phyloP scores from a whole-genome alignment of 495 filamentous ascomycete genomes.

The Neurospora intermedia region DNA sequence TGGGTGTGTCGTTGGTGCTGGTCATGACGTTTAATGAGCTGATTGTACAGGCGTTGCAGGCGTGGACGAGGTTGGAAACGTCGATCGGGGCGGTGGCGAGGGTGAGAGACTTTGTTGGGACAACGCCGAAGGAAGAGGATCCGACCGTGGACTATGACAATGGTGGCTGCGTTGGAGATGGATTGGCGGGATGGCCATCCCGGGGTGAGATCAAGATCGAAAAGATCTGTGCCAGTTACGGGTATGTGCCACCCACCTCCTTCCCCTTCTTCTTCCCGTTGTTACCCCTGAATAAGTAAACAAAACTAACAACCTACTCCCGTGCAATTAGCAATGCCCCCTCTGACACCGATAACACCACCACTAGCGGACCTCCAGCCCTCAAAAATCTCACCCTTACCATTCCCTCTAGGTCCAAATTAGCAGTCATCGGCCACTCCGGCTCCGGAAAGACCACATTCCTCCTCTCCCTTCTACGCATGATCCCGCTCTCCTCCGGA shows the following conservation, averaged over 20 bases:
- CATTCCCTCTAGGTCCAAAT: slow-evolving; percentile 13
- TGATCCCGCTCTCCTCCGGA: slow-evolving; percentile 69
- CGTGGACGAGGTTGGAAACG: slow-evolving; percentile 39
- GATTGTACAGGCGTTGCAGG: slow-evolving; percentile 9
- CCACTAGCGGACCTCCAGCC: background rate
- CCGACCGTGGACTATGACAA: background rate
- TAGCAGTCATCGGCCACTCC: slow-evolving; percentile 18
- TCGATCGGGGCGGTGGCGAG: slow-evolving; percentile 41
- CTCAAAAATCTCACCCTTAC: slow-evolving; percentile 1
- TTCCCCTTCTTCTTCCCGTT: background rate
- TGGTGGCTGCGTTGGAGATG: background rate
- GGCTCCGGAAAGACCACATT: slow-evolving; percentile 73
- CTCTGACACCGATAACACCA: background rate
- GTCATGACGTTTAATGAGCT: slow-evolving; percentile 18
- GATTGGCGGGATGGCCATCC: slow-evolving; percentile 18
- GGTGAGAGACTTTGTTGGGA: slow-evolving; percentile 28
- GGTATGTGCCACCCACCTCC: background rate
- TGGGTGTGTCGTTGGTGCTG: slow-evolving; percentile 8
- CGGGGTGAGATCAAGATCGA: slow-evolving; percentile 13
- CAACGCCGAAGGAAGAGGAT: background rate
- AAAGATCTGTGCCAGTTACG: slow-evolving; percentile 17
- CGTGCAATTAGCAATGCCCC: background rate
- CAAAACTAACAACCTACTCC: background rate
- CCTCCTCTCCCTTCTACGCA: slow-evolving; percentile 84
- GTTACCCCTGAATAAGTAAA: background rate